Percentiles rank a stretch among this genome's conserved stretches.
phyloP scores from a whole-genome alignment of 805 yeast species.

The Pichia eremophila region DNA sequence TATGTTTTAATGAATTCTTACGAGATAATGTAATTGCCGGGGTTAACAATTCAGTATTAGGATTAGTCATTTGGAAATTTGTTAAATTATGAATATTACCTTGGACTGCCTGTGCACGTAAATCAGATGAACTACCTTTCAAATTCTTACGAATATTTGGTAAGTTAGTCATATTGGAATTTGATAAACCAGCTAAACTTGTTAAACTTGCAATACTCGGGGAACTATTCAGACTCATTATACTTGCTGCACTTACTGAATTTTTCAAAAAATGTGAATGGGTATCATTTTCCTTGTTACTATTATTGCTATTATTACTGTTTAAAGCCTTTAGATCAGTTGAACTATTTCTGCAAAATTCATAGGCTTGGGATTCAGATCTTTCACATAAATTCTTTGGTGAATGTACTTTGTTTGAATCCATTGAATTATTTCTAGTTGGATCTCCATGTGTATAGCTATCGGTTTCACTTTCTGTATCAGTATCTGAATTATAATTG shows the following conservation, averaged over 20 bases:
- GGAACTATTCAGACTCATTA: slow-evolving; percentile 3
- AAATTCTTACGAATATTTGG: slow-evolving; percentile 3
- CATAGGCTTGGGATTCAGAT: slow-evolving; percentile 26
- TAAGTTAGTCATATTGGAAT: not conserved
- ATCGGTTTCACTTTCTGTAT: slow-evolving; percentile 6
- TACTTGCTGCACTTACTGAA: slow-evolving; percentile 4
- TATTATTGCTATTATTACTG: not conserved
- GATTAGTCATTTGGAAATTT: not conserved
- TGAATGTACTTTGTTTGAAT: slow-evolving; percentile 3
- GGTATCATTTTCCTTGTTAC: not conserved
- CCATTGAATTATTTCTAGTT: not conserved
- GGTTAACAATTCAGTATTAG: not conserved
- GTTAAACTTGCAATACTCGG: slow-evolving; percentile 4
- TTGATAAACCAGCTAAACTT: slow-evolving; percentile 1
- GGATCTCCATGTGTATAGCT: slow-evolving; percentile 2
- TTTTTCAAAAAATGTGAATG: not conserved
- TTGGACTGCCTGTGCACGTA: slow-evolving; percentile 7
- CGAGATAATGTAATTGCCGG: slow-evolving; percentile 7
- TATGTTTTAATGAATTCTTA: slow-evolving; percentile 7
- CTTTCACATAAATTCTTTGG: slow-evolving; percentile 14
- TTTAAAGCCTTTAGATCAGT: slow-evolving; percentile 3
- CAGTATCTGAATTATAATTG: not conserved
- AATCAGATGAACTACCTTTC: slow-evolving; percentile 9
- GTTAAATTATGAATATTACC: not conserved
- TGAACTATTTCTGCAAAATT: slow-evolving; percentile 13